Evolutionary conservation across 306 rosid species (phyloP).

Genomic region (Oxytropis ochrocephala): DNA sequence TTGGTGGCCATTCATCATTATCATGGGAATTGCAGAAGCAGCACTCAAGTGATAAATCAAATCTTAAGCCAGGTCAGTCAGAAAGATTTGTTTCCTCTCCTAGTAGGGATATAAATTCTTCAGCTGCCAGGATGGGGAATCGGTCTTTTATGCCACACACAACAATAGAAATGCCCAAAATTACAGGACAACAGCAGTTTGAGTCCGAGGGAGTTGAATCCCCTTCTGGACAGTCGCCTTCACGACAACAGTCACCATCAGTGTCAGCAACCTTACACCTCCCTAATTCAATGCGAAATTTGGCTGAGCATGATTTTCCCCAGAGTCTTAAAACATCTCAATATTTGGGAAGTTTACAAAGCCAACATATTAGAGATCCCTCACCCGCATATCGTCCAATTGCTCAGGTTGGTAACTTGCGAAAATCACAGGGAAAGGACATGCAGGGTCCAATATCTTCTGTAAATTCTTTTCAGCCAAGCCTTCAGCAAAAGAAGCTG

Average conservation of each 20-base stretch:
- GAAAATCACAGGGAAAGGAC: conserved; percentile 45
- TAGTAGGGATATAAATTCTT: conserved; percentile 37
- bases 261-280: conserved; percentile 30
- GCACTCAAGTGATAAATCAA: conserved; percentile 38
- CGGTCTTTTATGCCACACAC: conserved; percentile 34
- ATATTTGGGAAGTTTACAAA: conserved; percentile 35
- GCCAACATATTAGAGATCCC: conserved; percentile 45
- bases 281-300: conserved; percentile 42
- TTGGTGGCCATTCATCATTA: conserved; percentile 37
- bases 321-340: conserved; percentile 41
- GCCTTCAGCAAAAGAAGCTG: conserved; percentile 31
- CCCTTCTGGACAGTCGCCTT: conserved; percentile 54
- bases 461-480: conserved; percentile 33
- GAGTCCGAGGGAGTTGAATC: conserved; percentile 42
- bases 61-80: conserved; percentile 40
- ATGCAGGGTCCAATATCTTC: conserved; percentile 41
- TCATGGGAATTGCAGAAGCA: conserved; percentile 66
- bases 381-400: conserved; percentile 29
- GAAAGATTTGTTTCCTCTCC: conserved; percentile 44
- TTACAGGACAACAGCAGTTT: conserved; percentile 39
- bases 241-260: conserved; percentile 45
- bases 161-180: conserved; percentile 37
- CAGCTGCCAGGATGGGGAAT: conserved; percentile 38
- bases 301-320: conserved; percentile 37
- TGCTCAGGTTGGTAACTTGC: conserved; percentile 32